Percentiles rank a stretch among this genome's conserved stretches.
Conservation (phyloP, 2,329 filamentous ascomycete genomes). For the Geosmithia flava region DNA sequence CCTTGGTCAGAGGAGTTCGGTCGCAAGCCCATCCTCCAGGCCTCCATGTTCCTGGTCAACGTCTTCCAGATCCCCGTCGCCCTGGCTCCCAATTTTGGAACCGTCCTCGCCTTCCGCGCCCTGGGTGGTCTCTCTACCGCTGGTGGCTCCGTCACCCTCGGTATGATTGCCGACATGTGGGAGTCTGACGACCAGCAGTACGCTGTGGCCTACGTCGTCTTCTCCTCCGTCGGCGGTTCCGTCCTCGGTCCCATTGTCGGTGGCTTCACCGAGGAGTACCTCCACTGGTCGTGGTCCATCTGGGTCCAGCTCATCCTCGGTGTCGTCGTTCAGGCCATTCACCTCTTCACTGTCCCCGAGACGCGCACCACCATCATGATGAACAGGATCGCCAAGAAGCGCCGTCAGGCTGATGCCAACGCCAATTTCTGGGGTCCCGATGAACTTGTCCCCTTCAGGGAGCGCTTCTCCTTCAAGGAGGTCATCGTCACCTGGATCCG, state of each 20-base stretch:
- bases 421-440: conserved; percentile 60
- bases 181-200: conserved; percentile 61
- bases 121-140: conserved; percentile 60
- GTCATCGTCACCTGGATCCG: conserved; percentile 45
- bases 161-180: conserved; percentile 66
- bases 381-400: conserved; percentile 66
- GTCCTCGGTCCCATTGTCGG: conserved; percentile 69
- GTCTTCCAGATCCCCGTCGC: conserved; percentile 64
- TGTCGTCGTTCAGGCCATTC: conserved; percentile 52
- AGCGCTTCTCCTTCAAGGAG: conserved; percentile 46
- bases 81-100: conserved; percentile 59
- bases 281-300: conserved; percentile 60
- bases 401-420: conserved; percentile 36
- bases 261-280: conserved; percentile 57
- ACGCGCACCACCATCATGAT: conserved; percentile 67
- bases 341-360: conserved; percentile 62
- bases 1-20: conserved; percentile 80
- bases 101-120: conserved; percentile 57
- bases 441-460: conserved; percentile 50
- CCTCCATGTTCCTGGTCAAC: conserved; percentile 63
- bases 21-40: conserved; percentile 62
- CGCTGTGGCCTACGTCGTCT: conserved; percentile 64
- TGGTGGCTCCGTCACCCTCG: conserved; percentile 60
- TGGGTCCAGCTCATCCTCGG: conserved; percentile 81
- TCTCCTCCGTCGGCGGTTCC: conserved; percentile 68